These are phyloP conservation scores for Bipolaris bicolor DNA, from an alignment of 2,329 filamentous ascomycete species.

Conservation along the genomic window DNA sequence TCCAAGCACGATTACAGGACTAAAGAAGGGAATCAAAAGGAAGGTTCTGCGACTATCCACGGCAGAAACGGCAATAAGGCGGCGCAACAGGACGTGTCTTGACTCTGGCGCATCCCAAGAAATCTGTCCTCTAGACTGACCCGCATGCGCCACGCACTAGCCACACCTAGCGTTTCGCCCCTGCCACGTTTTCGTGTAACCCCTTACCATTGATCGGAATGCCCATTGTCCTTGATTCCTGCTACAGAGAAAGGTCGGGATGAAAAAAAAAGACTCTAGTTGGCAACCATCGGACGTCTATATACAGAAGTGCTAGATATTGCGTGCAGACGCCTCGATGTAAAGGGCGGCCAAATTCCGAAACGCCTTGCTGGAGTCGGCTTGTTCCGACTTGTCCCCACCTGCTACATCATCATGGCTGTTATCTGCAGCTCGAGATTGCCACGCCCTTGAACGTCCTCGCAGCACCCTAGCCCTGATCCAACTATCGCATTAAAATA, in stretches of 20 bases:
- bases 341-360: constrained; percentile 8
- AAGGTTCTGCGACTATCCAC: constrained; percentile 13
- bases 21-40: constrained; percentile 8
- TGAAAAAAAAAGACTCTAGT: neutral
- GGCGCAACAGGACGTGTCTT: constrained; percentile 17
- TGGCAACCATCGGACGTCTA: neutral
- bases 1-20: constrained; percentile 1
- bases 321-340: neutral
- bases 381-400: constrained; percentile 8
- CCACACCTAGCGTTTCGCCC: constrained; percentile 12
- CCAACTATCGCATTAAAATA: neutral
- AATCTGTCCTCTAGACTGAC: constrained; percentile 21
- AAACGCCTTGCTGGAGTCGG: neutral
- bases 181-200: constrained; percentile 9
- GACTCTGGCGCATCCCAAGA: constrained; percentile 15
- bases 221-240: neutral
- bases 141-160: constrained; percentile 18
- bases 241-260: neutral
- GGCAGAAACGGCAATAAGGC: constrained; percentile 14
- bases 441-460: constrained; percentile 1
- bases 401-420: constrained; percentile 11
- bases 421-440: constrained; percentile 3
- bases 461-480: neutral
- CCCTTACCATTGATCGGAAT: neutral
- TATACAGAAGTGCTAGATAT: neutral